phyloP scores from a whole-genome alignment of 2,329 filamentous ascomycete genomes.

The Fusarium metavorans region DNA sequence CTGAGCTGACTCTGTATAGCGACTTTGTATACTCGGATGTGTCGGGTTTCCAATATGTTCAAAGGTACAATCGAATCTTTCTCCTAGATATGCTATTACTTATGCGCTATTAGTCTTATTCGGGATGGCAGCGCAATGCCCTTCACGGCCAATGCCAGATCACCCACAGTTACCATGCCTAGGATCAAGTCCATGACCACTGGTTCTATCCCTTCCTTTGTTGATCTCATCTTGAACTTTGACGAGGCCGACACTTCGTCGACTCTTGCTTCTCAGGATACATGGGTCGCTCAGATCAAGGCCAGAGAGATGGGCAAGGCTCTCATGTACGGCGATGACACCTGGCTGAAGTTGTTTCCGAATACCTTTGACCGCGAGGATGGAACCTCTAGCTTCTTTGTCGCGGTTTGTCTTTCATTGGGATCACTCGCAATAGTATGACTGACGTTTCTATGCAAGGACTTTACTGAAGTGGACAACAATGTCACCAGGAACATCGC shows the following conservation, averaged over 20 bases:
- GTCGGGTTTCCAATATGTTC: slow-evolving; percentile 89
- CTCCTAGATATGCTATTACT: slow-evolving; percentile 6
- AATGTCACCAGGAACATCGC: slow-evolving; percentile 95
- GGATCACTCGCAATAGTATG: background rate
- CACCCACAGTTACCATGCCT: slow-evolving; percentile 98
- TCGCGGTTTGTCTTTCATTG: slow-evolving; percentile 77
- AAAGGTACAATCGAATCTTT: slow-evolving; percentile 69
- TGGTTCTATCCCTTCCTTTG: slow-evolving; percentile 96
- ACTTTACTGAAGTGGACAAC: slow-evolving; percentile 97
- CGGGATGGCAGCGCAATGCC: slow-evolving; percentile 85
- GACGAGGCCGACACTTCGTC: slow-evolving; percentile 94
- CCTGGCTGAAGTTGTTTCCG: slow-evolving; percentile 97
- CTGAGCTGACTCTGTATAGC: slow-evolving; percentile 59
- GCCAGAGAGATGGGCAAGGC: slow-evolving; percentile 78
- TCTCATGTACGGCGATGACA: slow-evolving; percentile 97
- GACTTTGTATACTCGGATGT: slow-evolving; percentile 89
- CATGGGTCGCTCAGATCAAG: slow-evolving; percentile 94
- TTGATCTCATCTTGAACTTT: slow-evolving; percentile 96
- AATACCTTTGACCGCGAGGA: slow-evolving; percentile 87
- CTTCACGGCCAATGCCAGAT: slow-evolving; percentile 95
- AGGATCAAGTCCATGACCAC: slow-evolving; percentile 97
- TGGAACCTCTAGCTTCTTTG: slow-evolving; percentile 97
- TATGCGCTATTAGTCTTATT: slow-evolving; percentile 74
- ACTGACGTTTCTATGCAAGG: slow-evolving; percentile 62
- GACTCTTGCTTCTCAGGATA: slow-evolving; percentile 88